Evolutionary conservation across 768 basidiomycete genomes (phyloP).

Genomic region (Tricholomella constricta): DNA sequence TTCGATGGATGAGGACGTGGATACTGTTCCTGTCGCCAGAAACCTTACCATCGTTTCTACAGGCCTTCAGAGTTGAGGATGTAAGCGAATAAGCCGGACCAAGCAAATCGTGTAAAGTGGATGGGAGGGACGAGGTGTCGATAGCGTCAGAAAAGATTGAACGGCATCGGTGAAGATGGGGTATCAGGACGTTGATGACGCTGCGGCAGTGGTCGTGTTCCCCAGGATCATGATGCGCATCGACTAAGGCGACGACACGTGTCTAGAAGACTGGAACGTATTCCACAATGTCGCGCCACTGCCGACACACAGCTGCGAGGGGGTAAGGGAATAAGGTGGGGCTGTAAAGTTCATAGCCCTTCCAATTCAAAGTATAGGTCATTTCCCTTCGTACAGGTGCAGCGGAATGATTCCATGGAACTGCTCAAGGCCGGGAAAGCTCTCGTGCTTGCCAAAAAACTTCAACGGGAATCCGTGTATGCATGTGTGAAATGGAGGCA

Average conservation of each 20-base stretch:
- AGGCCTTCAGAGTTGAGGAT: slow-evolving; percentile 13
- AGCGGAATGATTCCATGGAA: no score
- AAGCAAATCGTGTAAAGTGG: slow-evolving; percentile 10
- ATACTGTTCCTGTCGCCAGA: background rate
- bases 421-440: no score
- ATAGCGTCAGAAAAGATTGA: slow-evolving; percentile 17
- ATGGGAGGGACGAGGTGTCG: slow-evolving; percentile 23
- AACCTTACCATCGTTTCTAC: slow-evolving; percentile 12
- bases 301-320: slow-evolving; percentile 4
- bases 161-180: slow-evolving; percentile 20
- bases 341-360: background rate
- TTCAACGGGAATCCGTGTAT: no score
- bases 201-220: slow-evolving; percentile 14
- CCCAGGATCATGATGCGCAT: slow-evolving; percentile 8
- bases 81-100: slow-evolving; percentile 3
- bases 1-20: background rate
- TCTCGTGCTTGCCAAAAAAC: no score
- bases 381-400: background rate
- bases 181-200: slow-evolving; percentile 17
- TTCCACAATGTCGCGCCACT: slow-evolving; percentile 3
- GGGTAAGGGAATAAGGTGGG: background rate
- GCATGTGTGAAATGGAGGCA: no score
- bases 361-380: background rate
- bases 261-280: slow-evolving; percentile 18
- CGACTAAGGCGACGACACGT: slow-evolving; percentile 18